These are phyloP conservation scores for Cordyceps cicadae DNA, from an alignment of 2,329 filamentous ascomycete genomes.

Conservation along the genomic window DNA sequence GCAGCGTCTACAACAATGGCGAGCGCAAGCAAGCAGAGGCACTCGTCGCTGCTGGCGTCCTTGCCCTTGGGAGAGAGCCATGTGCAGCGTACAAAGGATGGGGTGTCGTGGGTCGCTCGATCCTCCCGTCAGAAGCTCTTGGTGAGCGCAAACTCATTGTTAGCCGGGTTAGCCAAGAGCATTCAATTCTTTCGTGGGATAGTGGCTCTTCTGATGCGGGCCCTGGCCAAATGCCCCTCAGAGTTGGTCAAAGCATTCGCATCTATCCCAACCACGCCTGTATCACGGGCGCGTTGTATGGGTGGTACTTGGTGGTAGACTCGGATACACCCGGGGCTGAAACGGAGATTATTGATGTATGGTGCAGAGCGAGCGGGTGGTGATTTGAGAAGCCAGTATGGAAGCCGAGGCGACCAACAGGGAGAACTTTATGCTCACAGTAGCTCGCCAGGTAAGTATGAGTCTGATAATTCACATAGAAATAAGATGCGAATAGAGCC, in stretches of 20 bases:
- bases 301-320: constrained; percentile 48
- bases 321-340: constrained; percentile 34
- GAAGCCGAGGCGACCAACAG: too few relatives aligned
- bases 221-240: constrained; percentile 27
- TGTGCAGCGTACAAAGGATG: constrained; percentile 53
- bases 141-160: constrained; percentile 38
- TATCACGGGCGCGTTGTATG: constrained; percentile 51
- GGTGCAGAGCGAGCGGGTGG: constrained; percentile 50
- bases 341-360: constrained; percentile 44
- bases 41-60: constrained; percentile 47
- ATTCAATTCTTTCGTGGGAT: constrained; percentile 49
- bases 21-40: constrained; percentile 36
- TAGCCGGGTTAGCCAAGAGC: constrained; percentile 56
- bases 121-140: neutral
- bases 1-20: constrained; percentile 44
- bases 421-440: too few relatives aligned
- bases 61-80: constrained; percentile 54
- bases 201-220: constrained; percentile 16
- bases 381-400: constrained; percentile 6
- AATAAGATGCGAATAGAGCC: neutral
- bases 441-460: neutral
- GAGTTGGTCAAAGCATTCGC: constrained; percentile 33
- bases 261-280: constrained; percentile 60
- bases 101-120: constrained; percentile 43
- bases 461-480: neutral